phyloP scores from a whole-genome alignment of 2,329 filamentous ascomycete genomes.

The Aspergillus phoenicis region DNA sequence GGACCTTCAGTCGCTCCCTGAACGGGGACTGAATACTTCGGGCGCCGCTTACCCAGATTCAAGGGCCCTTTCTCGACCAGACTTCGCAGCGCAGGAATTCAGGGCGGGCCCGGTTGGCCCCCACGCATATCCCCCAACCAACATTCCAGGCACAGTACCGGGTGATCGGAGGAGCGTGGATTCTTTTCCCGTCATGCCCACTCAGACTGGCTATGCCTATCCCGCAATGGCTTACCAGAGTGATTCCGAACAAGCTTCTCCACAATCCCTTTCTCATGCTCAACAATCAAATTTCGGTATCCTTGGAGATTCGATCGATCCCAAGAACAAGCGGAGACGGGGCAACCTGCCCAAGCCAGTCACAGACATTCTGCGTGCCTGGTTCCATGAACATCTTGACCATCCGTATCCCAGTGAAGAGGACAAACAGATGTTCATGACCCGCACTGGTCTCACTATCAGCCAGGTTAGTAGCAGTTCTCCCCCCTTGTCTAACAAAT shows the following conservation, averaged over 20 bases:
- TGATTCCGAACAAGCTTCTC: conserved; percentile 38
- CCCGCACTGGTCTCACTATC: conserved; percentile 74
- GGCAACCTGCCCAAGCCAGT: conserved; percentile 91
- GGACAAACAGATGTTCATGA: conserved; percentile 80
- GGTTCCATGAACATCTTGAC: conserved; percentile 75
- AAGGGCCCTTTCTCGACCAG: conserved; percentile 29
- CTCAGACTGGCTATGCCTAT: conserved; percentile 33
- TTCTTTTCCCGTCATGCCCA: conserved; percentile 30
- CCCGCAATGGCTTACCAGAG: conserved; percentile 32
- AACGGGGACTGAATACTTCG: conserved; percentile 27
- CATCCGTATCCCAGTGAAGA: conserved; percentile 88
- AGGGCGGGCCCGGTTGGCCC: conserved; percentile 17
- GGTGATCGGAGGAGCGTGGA: conserved; percentile 29
- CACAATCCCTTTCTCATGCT: conserved; percentile 31
- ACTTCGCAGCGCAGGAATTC: conserved; percentile 30
- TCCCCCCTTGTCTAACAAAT: conserved; percentile 8
- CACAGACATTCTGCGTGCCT: conserved; percentile 76
- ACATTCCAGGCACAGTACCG: conserved; percentile 23
- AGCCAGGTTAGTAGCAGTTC: conserved; percentile 53
- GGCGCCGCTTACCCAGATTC: conserved; percentile 31
- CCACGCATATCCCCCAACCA: conserved; percentile 17
- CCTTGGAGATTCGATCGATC: conserved; percentile 40
- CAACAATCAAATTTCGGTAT: conserved; percentile 43
- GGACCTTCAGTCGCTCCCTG: conserved; percentile 38
- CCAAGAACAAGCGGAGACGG: conserved; percentile 60